Conservation (phyloP, 202 grass and related monocot species). For the Zizania palustris region DNA sequence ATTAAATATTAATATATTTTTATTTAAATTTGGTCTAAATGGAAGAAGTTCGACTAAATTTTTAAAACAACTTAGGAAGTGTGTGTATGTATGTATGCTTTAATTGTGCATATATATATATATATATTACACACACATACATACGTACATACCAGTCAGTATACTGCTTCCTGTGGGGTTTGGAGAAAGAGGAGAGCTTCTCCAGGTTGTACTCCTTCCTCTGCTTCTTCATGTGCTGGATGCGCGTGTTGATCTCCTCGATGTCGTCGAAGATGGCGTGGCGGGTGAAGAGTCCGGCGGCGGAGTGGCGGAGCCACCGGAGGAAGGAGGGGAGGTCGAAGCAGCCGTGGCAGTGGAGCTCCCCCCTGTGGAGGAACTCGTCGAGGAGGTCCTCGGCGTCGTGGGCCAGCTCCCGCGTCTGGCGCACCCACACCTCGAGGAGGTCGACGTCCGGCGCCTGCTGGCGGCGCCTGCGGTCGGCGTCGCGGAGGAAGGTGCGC, state of each 20-base stretch:
- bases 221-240: neutral
- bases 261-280: neutral
- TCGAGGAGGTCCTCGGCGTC: constrained; percentile 6
- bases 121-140: too few species aligned
- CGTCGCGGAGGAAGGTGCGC: constrained; percentile 3
- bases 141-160: constrained; percentile 28
- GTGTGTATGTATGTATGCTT: too few species aligned
- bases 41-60: too few species aligned
- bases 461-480: neutral
- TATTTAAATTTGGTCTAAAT: too few species aligned
- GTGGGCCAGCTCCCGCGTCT: constrained; percentile 2
- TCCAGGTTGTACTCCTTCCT: neutral
- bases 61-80: too few species aligned
- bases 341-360: constrained; percentile 8
- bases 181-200: neutral
- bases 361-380: neutral
- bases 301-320: neutral
- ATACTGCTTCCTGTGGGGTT: neutral
- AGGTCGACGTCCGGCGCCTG: neutral
- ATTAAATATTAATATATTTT: too few species aligned
- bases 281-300: neutral
- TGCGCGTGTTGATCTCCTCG: neutral
- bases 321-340: constrained; percentile 12
- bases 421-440: constrained; percentile 3
- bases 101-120: too few species aligned